These are phyloP conservation scores for Cercospora sp. DNA, from an alignment of 2,329 filamentous ascomycete species.

Conservation along the genomic window DNA sequence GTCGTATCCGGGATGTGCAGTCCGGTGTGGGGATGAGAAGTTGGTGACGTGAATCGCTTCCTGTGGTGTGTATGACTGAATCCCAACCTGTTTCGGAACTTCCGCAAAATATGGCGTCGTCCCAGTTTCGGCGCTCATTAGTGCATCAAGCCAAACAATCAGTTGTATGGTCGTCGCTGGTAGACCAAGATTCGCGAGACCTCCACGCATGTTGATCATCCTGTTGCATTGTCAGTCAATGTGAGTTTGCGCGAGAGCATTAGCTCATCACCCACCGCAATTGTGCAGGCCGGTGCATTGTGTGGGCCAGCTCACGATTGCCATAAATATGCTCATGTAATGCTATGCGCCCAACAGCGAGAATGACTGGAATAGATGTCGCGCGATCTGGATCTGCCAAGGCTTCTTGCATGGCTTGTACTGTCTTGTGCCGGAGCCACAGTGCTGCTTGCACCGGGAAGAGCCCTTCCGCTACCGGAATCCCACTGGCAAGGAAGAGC, in stretches of 20 bases:
- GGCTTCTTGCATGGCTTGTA: slow-evolving; percentile 30
- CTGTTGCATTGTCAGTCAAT: slow-evolving; percentile 2
- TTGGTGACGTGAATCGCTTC: slow-evolving; percentile 26
- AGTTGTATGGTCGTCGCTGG: slow-evolving; percentile 23
- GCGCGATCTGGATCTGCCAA: slow-evolving; percentile 25
- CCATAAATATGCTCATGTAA: slow-evolving; percentile 33
- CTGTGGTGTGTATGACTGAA: slow-evolving; percentile 23
- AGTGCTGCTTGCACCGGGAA: slow-evolving; percentile 24
- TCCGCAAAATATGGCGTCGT: slow-evolving; percentile 21
- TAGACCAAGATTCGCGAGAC: slow-evolving; percentile 21
- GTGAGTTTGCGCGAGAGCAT: not conserved
- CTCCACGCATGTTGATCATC: slow-evolving; percentile 26
- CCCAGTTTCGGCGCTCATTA: slow-evolving; percentile 23
- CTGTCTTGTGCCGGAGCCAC: slow-evolving; percentile 24
- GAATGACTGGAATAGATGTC: slow-evolving; percentile 28
- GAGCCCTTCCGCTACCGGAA: slow-evolving; percentile 26
- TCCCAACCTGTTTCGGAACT: slow-evolving; percentile 18
- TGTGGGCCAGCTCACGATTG: slow-evolving; percentile 24
- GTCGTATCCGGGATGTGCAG: slow-evolving; percentile 25
- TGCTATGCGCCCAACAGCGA: slow-evolving; percentile 31
- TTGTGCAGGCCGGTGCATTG: slow-evolving; percentile 28
- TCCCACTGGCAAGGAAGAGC: slow-evolving; percentile 30
- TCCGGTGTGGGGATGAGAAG: slow-evolving; percentile 22
- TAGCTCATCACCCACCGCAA: slow-evolving; percentile 7
- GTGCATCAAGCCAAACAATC: slow-evolving; percentile 26